phyloP scores from a whole-genome alignment of 2,329 filamentous ascomycete genomes.

The Ceratocystiopsis sp. region DNA sequence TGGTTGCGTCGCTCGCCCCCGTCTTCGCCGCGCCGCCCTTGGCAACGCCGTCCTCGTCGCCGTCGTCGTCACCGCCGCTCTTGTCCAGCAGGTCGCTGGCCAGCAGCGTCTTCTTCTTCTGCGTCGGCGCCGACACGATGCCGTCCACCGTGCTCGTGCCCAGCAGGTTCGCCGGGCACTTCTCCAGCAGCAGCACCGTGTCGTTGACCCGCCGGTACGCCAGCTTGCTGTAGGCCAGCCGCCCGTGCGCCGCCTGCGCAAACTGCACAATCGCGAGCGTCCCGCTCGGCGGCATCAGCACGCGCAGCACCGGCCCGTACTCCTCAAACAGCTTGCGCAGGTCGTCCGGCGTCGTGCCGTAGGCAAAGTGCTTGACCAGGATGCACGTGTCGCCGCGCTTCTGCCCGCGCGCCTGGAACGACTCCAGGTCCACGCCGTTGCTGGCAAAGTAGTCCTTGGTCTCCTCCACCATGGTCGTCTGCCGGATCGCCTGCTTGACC shows the following conservation, averaged over 20 bases:
- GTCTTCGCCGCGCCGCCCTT: background rate
- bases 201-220: conserved; percentile 86
- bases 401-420: conserved; percentile 54
- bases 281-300: conserved; percentile 83
- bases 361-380: conserved; percentile 87
- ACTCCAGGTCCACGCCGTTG: conserved; percentile 80
- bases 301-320: conserved; percentile 61
- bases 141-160: conserved; percentile 6
- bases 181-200: conserved; percentile 83
- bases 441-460: conserved; percentile 80
- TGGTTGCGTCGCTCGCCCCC: too few relatives aligned
- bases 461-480: conserved; percentile 82
- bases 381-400: conserved; percentile 76
- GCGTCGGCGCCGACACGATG: background rate
- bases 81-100: conserved; percentile 6
- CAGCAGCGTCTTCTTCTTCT: conserved; percentile 5
- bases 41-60: background rate
- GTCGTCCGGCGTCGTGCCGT: conserved; percentile 63
- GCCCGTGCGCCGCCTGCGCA: conserved; percentile 58
- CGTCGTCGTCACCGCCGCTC: background rate
- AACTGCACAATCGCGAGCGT: conserved; percentile 93
- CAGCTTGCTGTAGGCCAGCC: conserved; percentile 66
- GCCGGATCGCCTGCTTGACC: conserved; percentile 90
- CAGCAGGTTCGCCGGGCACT: conserved; percentile 76
- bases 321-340: conserved; percentile 69